Percentiles rank a stretch among this genome's conserved stretches.
These are phyloP conservation scores for Adansonia rubrostipa DNA, from an alignment of 441 rosid genomes.

Conservation along the genomic window DNA sequence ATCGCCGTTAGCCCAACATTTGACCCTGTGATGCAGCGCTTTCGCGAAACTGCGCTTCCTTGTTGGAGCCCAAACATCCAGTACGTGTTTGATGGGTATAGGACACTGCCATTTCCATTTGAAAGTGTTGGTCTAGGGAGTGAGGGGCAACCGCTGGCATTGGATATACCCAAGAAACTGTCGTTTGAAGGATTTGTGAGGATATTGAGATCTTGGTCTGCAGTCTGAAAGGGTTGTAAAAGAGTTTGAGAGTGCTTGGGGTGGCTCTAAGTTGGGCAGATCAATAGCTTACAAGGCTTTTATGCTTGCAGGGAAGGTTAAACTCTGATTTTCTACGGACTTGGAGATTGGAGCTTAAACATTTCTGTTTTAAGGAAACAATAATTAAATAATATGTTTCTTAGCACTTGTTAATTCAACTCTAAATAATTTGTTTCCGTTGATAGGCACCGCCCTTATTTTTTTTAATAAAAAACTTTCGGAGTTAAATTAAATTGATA, in stretches of 20 bases:
- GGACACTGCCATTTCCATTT: slow-evolving; percentile 63
- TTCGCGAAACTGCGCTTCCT: slow-evolving; percentile 47
- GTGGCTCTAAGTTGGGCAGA: slow-evolving; percentile 52
- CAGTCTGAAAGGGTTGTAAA: slow-evolving; percentile 45
- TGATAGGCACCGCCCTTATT: too few species aligned
- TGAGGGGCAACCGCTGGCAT: slow-evolving; percentile 53
- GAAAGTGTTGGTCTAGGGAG: slow-evolving; percentile 57
- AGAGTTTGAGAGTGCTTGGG: slow-evolving; percentile 67
- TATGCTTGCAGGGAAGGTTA: slow-evolving; percentile 61
- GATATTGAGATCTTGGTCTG: slow-evolving; percentile 54
- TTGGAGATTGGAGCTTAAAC: not conserved
- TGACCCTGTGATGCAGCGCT: slow-evolving; percentile 43
- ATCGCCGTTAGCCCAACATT: slow-evolving; percentile 47
- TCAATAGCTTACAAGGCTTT: slow-evolving; percentile 52
- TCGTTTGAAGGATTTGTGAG: slow-evolving; percentile 51
- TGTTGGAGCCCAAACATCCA: slow-evolving; percentile 41
- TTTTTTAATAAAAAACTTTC: too few species aligned
- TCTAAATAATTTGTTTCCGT: too few species aligned
- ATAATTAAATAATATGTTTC: not conserved
- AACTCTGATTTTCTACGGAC: slow-evolving; percentile 12
- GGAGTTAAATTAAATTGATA: too few species aligned
- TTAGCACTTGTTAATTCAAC: too few species aligned
- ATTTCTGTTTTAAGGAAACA: not conserved
- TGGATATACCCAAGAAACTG: slow-evolving; percentile 53
- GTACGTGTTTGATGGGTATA: slow-evolving; percentile 42